phyloP scores from a whole-genome alignment of 1,284 basidiomycete genomes.

The Moniliella sp. region DNA sequence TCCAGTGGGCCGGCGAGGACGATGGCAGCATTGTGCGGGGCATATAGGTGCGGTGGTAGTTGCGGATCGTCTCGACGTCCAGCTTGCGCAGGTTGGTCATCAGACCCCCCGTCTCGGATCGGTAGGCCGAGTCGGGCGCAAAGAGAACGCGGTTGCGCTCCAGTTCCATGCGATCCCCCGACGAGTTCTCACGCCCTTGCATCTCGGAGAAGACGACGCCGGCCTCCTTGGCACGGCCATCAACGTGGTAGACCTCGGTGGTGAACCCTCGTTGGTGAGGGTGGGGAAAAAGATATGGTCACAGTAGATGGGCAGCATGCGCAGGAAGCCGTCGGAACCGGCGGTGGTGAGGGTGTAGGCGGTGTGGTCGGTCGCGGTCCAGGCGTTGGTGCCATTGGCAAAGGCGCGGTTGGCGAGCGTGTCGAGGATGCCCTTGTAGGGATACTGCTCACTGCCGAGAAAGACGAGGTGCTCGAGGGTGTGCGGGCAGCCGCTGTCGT shows the following conservation, averaged over 20 bases:
- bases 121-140: constrained; percentile 61
- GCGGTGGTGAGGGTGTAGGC: constrained; percentile 91
- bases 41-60: constrained; percentile 81
- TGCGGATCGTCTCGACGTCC: constrained; percentile 61
- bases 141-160: constrained; percentile 46
- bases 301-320: constrained; percentile 78
- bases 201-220: constrained; percentile 71
- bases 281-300: constrained; percentile 96
- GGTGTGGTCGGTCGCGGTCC: too few species aligned
- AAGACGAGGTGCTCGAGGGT: constrained; percentile 32
- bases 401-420: constrained; percentile 89
- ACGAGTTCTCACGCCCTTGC: constrained; percentile 87
- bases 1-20: constrained; percentile 60
- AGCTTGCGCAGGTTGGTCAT: constrained; percentile 74
- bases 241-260: constrained; percentile 64
- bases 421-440: constrained; percentile 91
- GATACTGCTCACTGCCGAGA: constrained; percentile 38
- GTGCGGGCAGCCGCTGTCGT: constrained; percentile 37
- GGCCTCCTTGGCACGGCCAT: constrained; percentile 67
- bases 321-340: constrained; percentile 80
- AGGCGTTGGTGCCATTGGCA: constrained; percentile 54
- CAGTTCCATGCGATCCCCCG: constrained; percentile 69
- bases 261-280: constrained; percentile 71
- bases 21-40: constrained; percentile 74
- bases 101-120: constrained; percentile 86